These are phyloP conservation scores for Acidomyces sp. DNA, from an alignment of 495 filamentous ascomycete species.

Conservation along the genomic window DNA sequence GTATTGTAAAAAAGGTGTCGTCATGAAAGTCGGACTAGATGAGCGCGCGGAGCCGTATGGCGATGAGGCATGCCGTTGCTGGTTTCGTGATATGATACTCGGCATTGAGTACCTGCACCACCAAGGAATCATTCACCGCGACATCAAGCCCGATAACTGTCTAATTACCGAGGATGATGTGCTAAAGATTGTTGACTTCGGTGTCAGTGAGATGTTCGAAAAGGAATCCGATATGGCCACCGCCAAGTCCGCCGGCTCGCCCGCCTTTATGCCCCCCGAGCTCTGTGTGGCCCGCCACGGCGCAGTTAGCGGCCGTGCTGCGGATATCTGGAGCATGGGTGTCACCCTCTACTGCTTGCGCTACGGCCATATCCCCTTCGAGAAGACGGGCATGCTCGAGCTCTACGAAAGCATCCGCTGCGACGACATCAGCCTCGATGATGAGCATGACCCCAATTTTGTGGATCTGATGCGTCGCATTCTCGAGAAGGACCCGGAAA, in stretches of 20 bases:
- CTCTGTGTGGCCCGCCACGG: conserved; percentile 82
- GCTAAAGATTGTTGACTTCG: conserved; percentile 95
- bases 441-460: conserved; percentile 28
- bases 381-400: conserved; percentile 61
- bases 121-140: conserved; percentile 88
- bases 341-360: conserved; percentile 85
- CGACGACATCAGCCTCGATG: conserved; percentile 38
- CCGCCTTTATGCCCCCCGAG: conserved; percentile 89
- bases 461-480: conserved; percentile 26
- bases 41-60: conserved; percentile 72
- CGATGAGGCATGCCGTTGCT: conserved; percentile 69
- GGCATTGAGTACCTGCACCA: conserved; percentile 94
- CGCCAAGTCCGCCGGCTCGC: conserved; percentile 85
- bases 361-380: conserved; percentile 80
- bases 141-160: conserved; percentile 97
- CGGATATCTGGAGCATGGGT: conserved; percentile 98
- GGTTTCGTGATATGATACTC: conserved; percentile 91
- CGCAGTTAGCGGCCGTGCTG: conserved; percentile 73
- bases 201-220: conserved; percentile 96
- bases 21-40: conserved; percentile 91
- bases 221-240: conserved; percentile 83
- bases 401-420: conserved; percentile 78
- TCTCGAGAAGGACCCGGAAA: conserved; percentile 43
- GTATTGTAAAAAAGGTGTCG: conserved; percentile 95
- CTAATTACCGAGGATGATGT: conserved; percentile 81